Evolutionary conservation across 139 green algal genomes (phyloP).

Genomic region (Chlamydomonas sphaeroides): DNA sequence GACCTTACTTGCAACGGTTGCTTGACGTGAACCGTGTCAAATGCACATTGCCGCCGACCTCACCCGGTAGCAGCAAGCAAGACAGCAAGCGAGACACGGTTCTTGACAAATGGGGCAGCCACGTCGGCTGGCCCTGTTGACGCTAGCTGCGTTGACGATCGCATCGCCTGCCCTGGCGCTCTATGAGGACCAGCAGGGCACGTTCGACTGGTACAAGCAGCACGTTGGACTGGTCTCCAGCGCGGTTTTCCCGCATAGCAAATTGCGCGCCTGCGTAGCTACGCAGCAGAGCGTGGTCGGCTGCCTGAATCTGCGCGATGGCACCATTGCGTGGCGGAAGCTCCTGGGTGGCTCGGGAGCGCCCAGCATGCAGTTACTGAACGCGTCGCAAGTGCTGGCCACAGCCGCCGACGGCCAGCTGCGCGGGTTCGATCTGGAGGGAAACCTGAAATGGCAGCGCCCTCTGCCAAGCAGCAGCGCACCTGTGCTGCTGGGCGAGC

Average conservation of each 20-base stretch:
- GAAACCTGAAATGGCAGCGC: slow-evolving; percentile 60
- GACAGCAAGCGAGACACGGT: no score
- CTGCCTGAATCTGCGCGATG: slow-evolving; percentile 64
- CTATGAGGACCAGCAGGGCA: slow-evolving; percentile 76
- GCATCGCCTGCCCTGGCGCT: slow-evolving; percentile 26
- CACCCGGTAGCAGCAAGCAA: no score
- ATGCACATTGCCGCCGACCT: no score
- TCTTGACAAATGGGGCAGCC: neutral
- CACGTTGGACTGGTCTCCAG: slow-evolving; percentile 62
- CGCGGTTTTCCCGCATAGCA: slow-evolving; percentile 52
- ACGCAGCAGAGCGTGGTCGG: slow-evolving; percentile 66
- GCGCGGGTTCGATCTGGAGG: slow-evolving; percentile 62
- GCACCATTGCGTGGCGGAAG: slow-evolving; percentile 73
- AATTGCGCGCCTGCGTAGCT: slow-evolving; percentile 54
- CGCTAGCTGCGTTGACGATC: neutral
- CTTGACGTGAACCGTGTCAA: no score
- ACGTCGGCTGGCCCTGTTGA: slow-evolving; percentile 4
- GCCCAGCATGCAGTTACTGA: slow-evolving; percentile 29
- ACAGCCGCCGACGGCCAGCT: slow-evolving; percentile 46
- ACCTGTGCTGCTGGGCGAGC: neutral
- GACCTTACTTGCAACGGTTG: no score
- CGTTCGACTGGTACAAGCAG: slow-evolving; percentile 80
- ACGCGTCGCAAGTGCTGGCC: slow-evolving; percentile 43
- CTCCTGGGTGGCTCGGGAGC: neutral
- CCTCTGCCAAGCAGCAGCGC: neutral